Conservation (phyloP, 441 rosid species). For the Pelargonium cotyledonis region DNA sequence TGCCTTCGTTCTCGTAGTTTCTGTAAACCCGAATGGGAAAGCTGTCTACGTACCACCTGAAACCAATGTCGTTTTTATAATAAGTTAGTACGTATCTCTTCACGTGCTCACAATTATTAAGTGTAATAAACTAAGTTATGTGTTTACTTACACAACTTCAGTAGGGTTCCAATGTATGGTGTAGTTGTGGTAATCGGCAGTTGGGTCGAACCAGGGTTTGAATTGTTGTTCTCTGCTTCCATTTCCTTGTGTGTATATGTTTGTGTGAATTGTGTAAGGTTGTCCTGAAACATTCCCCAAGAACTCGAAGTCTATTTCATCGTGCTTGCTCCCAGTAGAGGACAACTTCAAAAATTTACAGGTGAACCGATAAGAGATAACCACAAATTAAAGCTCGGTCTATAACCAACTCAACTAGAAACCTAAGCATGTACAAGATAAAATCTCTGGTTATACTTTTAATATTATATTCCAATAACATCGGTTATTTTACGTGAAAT, state of each 20-base stretch:
- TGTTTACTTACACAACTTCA: constrained; percentile 43
- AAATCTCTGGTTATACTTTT: no score
- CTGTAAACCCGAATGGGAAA: constrained; percentile 47
- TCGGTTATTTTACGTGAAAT: no score
- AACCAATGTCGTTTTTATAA: not conserved
- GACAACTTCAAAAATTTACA: constrained; percentile 28
- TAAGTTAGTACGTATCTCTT: no score
- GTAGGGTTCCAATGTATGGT: constrained; percentile 57
- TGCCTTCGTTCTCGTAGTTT: constrained; percentile 42
- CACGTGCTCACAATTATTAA: no score
- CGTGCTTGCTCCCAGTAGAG: constrained; percentile 45
- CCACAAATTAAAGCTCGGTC: no score
- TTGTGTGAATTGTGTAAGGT: constrained; percentile 47
- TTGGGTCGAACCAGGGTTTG: constrained; percentile 47
- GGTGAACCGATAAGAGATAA: no score
- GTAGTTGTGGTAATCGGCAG: constrained; percentile 52
- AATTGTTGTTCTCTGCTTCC: constrained; percentile 58
- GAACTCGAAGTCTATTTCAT: constrained; percentile 54
- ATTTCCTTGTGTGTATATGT: constrained; percentile 40
- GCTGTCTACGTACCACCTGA: constrained; percentile 51
- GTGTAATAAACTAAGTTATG: no score
- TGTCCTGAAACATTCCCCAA: constrained; percentile 46
- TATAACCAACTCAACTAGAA: no score
- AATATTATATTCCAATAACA: no score
- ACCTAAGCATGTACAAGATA: no score